Percentiles rank a stretch among this genome's conserved stretches.
Evolutionary conservation across 2,329 filamentous ascomycete species (phyloP).

Genomic region (Emericellopsis atlantica): DNA sequence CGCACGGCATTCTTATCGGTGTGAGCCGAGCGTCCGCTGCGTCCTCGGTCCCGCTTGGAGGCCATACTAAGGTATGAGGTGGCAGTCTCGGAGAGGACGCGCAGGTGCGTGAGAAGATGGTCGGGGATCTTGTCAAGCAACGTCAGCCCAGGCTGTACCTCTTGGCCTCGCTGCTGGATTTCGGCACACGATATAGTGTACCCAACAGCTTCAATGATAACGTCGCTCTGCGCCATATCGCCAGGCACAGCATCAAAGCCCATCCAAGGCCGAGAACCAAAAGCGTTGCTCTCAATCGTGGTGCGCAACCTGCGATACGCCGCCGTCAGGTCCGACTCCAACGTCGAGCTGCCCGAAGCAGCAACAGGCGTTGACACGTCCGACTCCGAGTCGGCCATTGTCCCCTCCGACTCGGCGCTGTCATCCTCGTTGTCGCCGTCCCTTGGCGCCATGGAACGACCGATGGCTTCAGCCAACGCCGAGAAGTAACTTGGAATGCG

Average conservation of each 20-base stretch:
- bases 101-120: conserved; percentile 72
- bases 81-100: conserved; percentile 78
- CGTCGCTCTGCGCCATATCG: conserved; percentile 43
- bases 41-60: not conserved
- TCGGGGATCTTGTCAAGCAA: conserved; percentile 76
- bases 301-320: conserved; percentile 50
- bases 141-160: conserved; percentile 59
- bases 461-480: conserved; percentile 21
- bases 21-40: not conserved
- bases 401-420: not conserved
- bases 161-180: conserved; percentile 80
- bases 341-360: conserved; percentile 10
- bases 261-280: conserved; percentile 6
- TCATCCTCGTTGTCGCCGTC: not conserved
- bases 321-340: conserved; percentile 40
- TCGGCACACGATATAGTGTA: conserved; percentile 81
- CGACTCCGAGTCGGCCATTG: not conserved
- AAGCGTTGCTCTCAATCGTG: conserved; percentile 41
- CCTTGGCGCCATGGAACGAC: not conserved
- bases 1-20: conserved; percentile 55
- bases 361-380: not conserved
- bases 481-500: conserved; percentile 23
- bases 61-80: conserved; percentile 47
- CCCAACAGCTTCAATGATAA: conserved; percentile 56
- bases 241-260: conserved; percentile 16